These are phyloP conservation scores for Colletotrichum sp. DNA, from an alignment of 2,329 filamentous ascomycete genomes.

Conservation along the genomic window DNA sequence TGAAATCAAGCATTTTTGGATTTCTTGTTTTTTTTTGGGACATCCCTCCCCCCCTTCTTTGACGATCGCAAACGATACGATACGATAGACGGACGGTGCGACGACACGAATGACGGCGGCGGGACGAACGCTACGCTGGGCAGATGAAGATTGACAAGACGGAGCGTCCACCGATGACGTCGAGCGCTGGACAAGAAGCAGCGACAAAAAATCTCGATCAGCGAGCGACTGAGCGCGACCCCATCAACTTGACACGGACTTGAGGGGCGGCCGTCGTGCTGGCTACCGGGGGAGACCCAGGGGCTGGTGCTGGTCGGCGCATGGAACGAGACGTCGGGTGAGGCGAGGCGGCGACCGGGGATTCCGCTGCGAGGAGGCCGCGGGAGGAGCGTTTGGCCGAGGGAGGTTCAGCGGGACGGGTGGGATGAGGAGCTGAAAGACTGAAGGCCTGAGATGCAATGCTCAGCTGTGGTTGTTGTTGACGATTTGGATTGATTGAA, in stretches of 20 bases:
- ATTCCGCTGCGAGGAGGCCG: background rate
- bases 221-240: background rate
- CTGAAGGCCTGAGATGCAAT: no score
- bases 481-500: background rate
- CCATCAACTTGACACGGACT: conserved; percentile 19
- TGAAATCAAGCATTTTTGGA: background rate
- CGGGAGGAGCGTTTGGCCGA: background rate
- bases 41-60: background rate
- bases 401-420: background rate
- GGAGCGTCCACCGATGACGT: conserved; percentile 9
- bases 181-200: background rate
- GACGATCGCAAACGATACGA: background rate
- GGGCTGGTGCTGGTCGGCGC: background rate
- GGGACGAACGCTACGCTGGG: background rate
- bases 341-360: background rate
- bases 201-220: background rate
- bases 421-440: background rate
- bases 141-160: background rate
- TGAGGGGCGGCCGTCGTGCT: background rate
- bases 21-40: background rate
- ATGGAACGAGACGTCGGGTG: background rate
- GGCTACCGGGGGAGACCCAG: background rate
- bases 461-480: background rate
- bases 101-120: background rate
- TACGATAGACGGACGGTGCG: background rate